Conservation (phyloP, 164 flowering plant genomes). For the Buxus sempervirens region DNA sequence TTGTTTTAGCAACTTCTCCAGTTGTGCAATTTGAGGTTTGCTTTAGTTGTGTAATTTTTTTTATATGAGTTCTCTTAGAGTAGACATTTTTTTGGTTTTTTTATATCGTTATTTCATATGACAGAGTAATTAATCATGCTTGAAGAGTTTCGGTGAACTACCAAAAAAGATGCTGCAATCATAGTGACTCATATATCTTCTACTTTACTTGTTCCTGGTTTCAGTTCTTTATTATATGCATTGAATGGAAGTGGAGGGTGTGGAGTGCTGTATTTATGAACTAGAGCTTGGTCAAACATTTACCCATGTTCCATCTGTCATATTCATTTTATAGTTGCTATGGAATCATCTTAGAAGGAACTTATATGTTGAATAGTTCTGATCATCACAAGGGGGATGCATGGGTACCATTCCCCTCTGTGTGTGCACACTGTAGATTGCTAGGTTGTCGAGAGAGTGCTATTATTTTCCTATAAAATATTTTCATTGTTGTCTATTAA, state of each 20-base stretch:
- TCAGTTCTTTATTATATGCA: too few species aligned
- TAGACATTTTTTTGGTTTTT: too few species aligned
- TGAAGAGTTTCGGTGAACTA: background rate
- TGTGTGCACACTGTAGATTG: background rate
- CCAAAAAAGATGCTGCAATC: background rate
- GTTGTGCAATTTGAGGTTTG: slow-evolving; percentile 81
- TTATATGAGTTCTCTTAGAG: background rate
- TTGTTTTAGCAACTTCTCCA: slow-evolving; percentile 60
- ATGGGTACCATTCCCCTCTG: background rate
- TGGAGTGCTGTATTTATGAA: too few species aligned
- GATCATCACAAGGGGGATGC: background rate
- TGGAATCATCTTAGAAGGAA: background rate
- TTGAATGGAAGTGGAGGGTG: too few species aligned
- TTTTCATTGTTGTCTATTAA: background rate
- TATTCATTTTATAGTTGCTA: background rate
- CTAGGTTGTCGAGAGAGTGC: background rate
- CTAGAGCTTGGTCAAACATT: too few species aligned
- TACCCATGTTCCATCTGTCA: background rate
- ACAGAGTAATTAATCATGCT: background rate
- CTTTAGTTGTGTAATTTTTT: background rate
- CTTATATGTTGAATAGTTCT: background rate
- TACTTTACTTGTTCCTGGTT: background rate
- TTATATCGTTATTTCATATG: background rate
- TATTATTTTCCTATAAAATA: background rate
- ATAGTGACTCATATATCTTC: background rate